phyloP scores from a whole-genome alignment of 495 filamentous ascomycete genomes.

The Glarea lozoyensis region DNA sequence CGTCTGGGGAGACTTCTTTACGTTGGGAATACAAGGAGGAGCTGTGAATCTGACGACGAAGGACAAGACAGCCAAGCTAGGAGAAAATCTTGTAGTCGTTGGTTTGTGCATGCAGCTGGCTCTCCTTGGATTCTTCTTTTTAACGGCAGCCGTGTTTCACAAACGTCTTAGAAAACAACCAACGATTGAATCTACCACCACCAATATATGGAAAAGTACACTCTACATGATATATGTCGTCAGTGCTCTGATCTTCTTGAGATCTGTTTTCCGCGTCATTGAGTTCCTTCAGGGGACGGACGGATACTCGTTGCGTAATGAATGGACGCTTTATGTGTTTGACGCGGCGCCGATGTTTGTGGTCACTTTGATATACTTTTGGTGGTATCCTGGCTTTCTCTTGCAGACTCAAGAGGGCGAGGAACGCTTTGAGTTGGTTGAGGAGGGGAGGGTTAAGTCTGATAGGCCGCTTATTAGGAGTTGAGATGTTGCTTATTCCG shows the following conservation, averaged over 20 bases:
- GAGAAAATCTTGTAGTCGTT: slow-evolving; percentile 32
- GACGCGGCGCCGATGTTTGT: slow-evolving; percentile 50
- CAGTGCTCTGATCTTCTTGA: slow-evolving; percentile 47
- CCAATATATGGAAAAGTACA: slow-evolving; percentile 38
- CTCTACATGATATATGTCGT: slow-evolving; percentile 43
- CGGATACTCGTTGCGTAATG: slow-evolving; percentile 38
- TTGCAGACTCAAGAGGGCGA: not conserved
- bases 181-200: slow-evolving; percentile 5
- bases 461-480: not conserved
- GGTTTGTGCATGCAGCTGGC: slow-evolving; percentile 37
- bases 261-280: slow-evolving; percentile 50
- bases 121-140: slow-evolving; percentile 38
- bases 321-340: slow-evolving; percentile 55
- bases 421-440: not conserved
- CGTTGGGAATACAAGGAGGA: slow-evolving; percentile 29
- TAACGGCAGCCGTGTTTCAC: slow-evolving; percentile 30
- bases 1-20: slow-evolving; percentile 30
- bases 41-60: slow-evolving; percentile 25
- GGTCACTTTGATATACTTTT: slow-evolving; percentile 39
- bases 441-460: not conserved
- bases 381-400: slow-evolving; percentile 30
- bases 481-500: not conserved
- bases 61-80: slow-evolving; percentile 20
- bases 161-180: slow-evolving; percentile 13
- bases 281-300: slow-evolving; percentile 50